Evolutionary conservation across 306 rosid genomes (phyloP), one percentile per base, ranked within the genome.

Genomic region (Crotalaria pallida): DNA sequence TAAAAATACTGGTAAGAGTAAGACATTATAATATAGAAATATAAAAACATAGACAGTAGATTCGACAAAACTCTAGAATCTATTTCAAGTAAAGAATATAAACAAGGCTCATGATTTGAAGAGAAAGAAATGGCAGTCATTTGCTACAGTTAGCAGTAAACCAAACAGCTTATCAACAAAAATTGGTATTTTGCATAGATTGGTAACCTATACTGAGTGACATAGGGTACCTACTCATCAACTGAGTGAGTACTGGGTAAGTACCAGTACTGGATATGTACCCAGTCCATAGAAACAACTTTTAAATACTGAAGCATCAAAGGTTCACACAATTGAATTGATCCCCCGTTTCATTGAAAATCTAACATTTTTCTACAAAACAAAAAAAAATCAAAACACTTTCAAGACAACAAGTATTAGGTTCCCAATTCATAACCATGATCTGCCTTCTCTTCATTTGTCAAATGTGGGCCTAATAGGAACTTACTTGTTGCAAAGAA

Each of bases 401-500:
- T 38, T 38, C 44, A 34, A 34, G 41, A 34, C 11, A 1, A 2
- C 2, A 3, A 34, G 41, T 34, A 34, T 34, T 7, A 1, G 41
- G 41, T 34, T 34, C 41, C 41, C 41, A 8, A 34, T 34, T 34
- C 8, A 34, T 6, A 34, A 34, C 41, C 41, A 34, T 7, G 1
- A 34, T 11, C 2, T 34, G 1, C 8, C 11, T 34, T 34, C 41
- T 34, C 41, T 34, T 34, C 41, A 34, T 7, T 7, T 34, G 41
- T 34, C 41, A 10, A 33, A 2, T 33, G 38, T 33, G 41, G 11
- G 41, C 1, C 10, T 7, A 34, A 34, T 34, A 34, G 11, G 41
- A 34, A 11, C 44, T 87, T 65, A 94, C 98, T 82, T 91, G 97
- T 82, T 94, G 97, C 85, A 94, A 79, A 19, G 99, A 94, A 59